These are phyloP conservation scores for Isoetes taiwanensis DNA, from an alignment of 75 land plant genomes.

Conservation along the genomic window DNA sequence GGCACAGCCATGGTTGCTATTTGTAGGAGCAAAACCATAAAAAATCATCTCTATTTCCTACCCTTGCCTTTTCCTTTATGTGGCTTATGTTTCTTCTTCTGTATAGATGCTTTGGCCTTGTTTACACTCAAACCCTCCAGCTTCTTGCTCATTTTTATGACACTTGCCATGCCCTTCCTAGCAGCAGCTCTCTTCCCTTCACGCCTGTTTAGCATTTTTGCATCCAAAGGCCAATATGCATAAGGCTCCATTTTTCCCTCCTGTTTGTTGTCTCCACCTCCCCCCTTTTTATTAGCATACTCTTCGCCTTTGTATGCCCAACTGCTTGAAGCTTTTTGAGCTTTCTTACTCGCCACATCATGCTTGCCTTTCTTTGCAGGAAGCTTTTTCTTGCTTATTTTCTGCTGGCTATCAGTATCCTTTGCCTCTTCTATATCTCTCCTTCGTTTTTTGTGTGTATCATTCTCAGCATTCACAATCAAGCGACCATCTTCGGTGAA, in stretches of 20 bases:
- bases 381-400: constrained; percentile 4
- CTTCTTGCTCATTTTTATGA: constrained; percentile 51
- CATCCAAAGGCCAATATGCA: constrained; percentile 98
- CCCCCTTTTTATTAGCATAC: constrained; percentile 69
- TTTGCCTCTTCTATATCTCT: constrained; percentile 10
- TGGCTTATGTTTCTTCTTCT: constrained; percentile 26
- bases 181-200: constrained; percentile 70
- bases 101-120: constrained; percentile 33
- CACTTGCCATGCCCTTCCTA: constrained; percentile 79
- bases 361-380: background rate
- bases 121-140: constrained; percentile 69
- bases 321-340: constrained; percentile 37
- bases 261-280: constrained; percentile 73
- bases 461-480: constrained; percentile 38
- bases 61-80: constrained; percentile 27
- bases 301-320: constrained; percentile 86
- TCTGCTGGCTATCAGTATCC: constrained; percentile 32
- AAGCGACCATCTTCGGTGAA: constrained; percentile 63
- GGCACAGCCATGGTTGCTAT: too few species aligned
- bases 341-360: constrained; percentile 4
- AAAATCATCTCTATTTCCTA: constrained; percentile 10
- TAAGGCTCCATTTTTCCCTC: constrained; percentile 95
- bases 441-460: constrained; percentile 27
- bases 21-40: background rate
- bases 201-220: constrained; percentile 80